Conservation (phyloP, 75 land plant species). For the Picea sitchensis region DNA sequence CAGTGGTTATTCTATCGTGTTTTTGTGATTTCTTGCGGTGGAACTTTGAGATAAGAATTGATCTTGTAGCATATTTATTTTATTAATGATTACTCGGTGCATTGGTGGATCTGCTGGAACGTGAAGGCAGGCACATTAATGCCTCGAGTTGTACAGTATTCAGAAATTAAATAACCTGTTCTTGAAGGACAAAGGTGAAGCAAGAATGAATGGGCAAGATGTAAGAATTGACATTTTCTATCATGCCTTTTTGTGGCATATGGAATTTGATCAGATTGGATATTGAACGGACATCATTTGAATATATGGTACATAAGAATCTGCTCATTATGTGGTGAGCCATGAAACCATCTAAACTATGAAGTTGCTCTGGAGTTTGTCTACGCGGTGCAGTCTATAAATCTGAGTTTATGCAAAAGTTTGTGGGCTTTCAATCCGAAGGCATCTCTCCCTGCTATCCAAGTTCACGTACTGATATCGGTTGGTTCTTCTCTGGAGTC, state of each 20-base stretch:
- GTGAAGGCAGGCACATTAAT: neutral
- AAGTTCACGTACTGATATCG: neutral
- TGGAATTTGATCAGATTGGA: neutral
- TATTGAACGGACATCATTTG: neutral
- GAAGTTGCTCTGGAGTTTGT: neutral
- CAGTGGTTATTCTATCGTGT: neutral
- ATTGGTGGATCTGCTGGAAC: neutral
- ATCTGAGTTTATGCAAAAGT: neutral
- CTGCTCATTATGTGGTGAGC: neutral
- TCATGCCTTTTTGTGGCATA: constrained; percentile 2
- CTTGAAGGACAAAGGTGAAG: too few species aligned
- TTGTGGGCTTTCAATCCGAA: neutral
- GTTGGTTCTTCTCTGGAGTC: neutral
- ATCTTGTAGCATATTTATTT: neutral
- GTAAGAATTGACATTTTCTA: neutral
- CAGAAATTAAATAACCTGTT: neutral
- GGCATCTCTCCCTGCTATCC: neutral
- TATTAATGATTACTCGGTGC: neutral
- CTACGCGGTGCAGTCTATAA: neutral
- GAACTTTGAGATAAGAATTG: neutral
- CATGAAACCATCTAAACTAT: neutral
- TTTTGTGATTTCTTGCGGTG: neutral
- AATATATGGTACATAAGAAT: neutral
- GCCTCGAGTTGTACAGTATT: neutral
- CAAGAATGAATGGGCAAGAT: neutral